These are phyloP conservation scores for Aspergillus eucalypticola DNA, from an alignment of 2,329 filamentous ascomycete genomes.

Conservation along the genomic window DNA sequence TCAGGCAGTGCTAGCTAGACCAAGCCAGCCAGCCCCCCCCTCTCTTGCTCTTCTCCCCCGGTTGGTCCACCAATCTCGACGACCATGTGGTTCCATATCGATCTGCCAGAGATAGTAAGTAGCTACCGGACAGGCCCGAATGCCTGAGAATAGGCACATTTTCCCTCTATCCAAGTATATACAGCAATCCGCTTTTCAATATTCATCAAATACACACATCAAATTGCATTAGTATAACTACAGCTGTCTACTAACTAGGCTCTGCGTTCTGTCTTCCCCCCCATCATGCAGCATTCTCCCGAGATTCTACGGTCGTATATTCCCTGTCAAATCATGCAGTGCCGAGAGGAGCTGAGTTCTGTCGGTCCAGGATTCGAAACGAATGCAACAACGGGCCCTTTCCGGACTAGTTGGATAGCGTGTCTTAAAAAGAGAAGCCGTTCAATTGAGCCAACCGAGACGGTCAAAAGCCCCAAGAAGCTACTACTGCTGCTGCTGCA, in stretches of 20 bases:
- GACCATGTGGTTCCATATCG: slow-evolving; percentile 17
- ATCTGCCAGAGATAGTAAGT: slow-evolving; percentile 1
- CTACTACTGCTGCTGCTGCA: background rate
- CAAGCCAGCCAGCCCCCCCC: slow-evolving; percentile 2
- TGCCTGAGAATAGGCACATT: background rate
- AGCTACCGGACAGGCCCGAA: background rate
- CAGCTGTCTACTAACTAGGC: no score
- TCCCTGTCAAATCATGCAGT: slow-evolving; percentile 1
- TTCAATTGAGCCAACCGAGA: slow-evolving; percentile 7
- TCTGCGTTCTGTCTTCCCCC: background rate
- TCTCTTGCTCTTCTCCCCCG: background rate
- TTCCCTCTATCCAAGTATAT: background rate
- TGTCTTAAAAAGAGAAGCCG: background rate
- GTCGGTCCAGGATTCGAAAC: background rate
- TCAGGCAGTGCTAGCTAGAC: slow-evolving; percentile 17
- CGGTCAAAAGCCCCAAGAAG: background rate
- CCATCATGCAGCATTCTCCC: background rate
- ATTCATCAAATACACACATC: no score
- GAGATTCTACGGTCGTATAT: background rate
- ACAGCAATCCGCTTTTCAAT: no score
- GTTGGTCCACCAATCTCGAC: slow-evolving; percentile 13
- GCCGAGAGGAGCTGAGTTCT: slow-evolving; percentile 8
- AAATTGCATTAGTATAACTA: no score
- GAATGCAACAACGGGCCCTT: slow-evolving; percentile 8
- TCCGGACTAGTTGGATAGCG: slow-evolving; percentile 7